phyloP scores from a whole-genome alignment of 345 rosid species.

The Toxicodendron radicans region DNA sequence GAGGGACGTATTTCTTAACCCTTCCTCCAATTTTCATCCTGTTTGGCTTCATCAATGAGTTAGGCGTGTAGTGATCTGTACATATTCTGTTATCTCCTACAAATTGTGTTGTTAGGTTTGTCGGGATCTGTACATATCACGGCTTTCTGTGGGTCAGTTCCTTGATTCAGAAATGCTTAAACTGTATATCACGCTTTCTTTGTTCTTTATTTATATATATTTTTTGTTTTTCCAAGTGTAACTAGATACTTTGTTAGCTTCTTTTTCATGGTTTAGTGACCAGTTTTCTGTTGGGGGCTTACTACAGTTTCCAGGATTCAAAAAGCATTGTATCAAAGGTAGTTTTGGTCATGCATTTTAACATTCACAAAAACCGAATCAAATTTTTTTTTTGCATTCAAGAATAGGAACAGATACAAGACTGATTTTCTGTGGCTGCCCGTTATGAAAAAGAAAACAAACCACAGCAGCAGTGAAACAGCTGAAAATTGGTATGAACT shows the following conservation, averaged over 20 bases:
- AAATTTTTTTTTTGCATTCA: too few species aligned
- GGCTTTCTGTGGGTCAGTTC: not conserved
- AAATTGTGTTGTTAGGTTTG: too few species aligned
- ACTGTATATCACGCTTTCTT: not conserved
- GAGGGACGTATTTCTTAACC: not conserved
- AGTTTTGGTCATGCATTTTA: too few species aligned
- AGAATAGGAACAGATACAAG: too few species aligned
- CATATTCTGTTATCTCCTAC: not conserved
- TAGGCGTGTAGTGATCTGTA: not conserved
- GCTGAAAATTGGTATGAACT: too few species aligned
- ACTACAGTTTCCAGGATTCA: not conserved
- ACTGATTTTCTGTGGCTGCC: too few species aligned
- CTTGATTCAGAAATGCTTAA: not conserved
- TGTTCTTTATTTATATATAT: not conserved
- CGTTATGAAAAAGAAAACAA: too few species aligned
- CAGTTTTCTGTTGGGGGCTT: not conserved
- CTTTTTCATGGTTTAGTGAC: not conserved
- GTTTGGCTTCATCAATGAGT: not conserved
- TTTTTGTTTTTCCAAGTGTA: too few species aligned
- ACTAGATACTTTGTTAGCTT: too few species aligned
- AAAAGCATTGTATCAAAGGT: not conserved
- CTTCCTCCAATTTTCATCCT: not conserved
- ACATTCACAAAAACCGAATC: not conserved
- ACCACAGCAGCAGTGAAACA: not conserved
- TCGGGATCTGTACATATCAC: not conserved